Base-by-base conservation (phyloP, 1,284 basidiomycete genomes). In the Heterobasidion occidentale region DNA sequence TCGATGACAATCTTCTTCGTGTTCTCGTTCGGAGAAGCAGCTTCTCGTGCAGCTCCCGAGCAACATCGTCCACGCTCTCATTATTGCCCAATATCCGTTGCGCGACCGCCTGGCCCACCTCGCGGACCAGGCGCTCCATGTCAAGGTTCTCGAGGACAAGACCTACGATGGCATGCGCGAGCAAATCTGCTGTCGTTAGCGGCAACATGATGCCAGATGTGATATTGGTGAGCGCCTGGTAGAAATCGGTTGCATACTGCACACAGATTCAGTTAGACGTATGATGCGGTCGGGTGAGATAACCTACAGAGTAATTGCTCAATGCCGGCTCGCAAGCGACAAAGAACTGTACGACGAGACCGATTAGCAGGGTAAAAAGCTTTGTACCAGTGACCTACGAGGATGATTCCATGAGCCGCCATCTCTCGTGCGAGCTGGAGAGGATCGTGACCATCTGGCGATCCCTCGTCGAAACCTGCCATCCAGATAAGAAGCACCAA, bases 321-420 rank as follows among this genome's bases (percentile, higher is more conserved):
- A 98, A 77, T 2, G 95, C 96, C 54, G 97, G 96, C 71, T 99
- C 96, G 73, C 96, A 99, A 35, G 97, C 96, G 17, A 99, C 95
- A 70, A 97, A 94, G 74, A 97, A 96, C 92, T 95, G 51, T 52
- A 9, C 51, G n/a, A 53, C 52, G 36, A 52, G 35, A 52, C 61
- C 52, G 56, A 52, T 36, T 27, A 50, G 46, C 12, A 35, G 17
- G 9, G 47, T 3, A 9, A 9, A 7, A 17, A 4, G 11, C 20
- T 33, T 7, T n/a, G 34, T 36, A 35, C 15, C 47, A 8, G 20
- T 45, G 15, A 7, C 86, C 64, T 68, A 93, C 94, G 59, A 97
- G 72, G 15, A 91, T 93, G 64, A 98, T 97, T 3, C 96, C 96
- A 44, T 82, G 78, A 59, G 83, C 79, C 12, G 97, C 96, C 94